A percentile compares a stretch with the other conserved stretches of the same genome.
Evolutionary conservation across 2,329 filamentous ascomycete genomes (phyloP).

Genomic region (Meredithiella fracta): DNA sequence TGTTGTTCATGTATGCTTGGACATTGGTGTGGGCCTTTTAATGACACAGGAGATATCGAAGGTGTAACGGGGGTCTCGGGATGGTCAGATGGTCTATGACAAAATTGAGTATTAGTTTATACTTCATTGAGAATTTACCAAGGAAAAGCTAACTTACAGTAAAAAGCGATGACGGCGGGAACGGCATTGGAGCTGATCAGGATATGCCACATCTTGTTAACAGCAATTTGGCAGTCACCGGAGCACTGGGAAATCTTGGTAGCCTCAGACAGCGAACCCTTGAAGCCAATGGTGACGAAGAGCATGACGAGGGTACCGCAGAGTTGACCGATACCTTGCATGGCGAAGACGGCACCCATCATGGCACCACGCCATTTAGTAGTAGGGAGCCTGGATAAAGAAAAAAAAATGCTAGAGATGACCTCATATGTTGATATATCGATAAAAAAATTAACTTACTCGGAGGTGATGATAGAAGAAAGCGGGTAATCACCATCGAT

Average conservation of each 20-base stretch:
- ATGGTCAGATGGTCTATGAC: conserved; percentile 50
- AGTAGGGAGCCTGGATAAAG: conserved; percentile 40
- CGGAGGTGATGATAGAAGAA: conserved; percentile 69
- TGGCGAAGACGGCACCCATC: conserved; percentile 75
- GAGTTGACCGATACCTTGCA: conserved; percentile 74
- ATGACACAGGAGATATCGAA: conserved; percentile 66
- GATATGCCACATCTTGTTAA: conserved; percentile 78
- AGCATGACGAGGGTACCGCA: conserved; percentile 59
- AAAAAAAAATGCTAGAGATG: not conserved
- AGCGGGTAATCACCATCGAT: conserved; percentile 54
- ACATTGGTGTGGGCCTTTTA: conserved; percentile 56
- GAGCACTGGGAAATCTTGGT: conserved; percentile 36
- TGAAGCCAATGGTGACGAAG: conserved; percentile 58
- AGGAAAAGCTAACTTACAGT: conserved; percentile 32
- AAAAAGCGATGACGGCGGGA: conserved; percentile 64
- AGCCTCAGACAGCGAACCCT: conserved; percentile 39
- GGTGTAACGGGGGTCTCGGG: conserved; percentile 76
- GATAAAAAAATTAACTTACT: conserved; percentile 29
- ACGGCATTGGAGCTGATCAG: conserved; percentile 70
- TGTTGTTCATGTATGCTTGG: conserved; percentile 55
- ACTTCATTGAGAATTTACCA: not conserved
- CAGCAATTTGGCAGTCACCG: conserved; percentile 25
- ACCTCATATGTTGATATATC: not conserved
- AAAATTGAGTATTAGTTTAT: not conserved
- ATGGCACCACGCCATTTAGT: conserved; percentile 76